Percentiles rank a stretch among this genome's conserved stretches.
Conservation (phyloP, 345 rosid genomes). For the Psidium friedrichsthalianum region DNA sequence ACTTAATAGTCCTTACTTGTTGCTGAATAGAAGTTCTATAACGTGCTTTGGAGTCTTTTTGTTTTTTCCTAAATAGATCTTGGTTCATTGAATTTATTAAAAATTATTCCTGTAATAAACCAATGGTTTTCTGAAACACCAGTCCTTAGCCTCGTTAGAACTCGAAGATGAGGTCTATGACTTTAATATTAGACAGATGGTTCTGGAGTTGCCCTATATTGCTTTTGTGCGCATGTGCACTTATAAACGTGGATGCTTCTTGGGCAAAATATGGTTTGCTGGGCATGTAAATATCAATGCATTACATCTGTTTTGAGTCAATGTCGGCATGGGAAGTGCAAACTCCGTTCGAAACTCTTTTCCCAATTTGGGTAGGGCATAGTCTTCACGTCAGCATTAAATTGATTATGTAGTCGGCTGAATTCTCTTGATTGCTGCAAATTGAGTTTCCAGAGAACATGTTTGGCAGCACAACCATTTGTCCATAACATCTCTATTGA, state of each 20-base stretch:
- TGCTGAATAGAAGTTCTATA: background rate
- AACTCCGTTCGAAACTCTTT: background rate
- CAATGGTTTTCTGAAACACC: background rate
- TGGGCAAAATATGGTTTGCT: background rate
- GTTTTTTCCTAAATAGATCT: background rate
- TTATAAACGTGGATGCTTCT: background rate
- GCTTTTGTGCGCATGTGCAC: background rate
- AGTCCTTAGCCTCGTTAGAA: background rate
- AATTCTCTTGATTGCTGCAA: no score
- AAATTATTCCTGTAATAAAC: background rate
- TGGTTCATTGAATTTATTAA: background rate
- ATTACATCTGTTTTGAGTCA: background rate
- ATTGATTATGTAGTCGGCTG: background rate
- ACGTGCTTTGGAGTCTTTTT: background rate
- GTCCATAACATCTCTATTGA: rapidly evolving
- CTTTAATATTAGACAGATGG: background rate
- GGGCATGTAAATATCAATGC: background rate
- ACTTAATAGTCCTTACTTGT: background rate
- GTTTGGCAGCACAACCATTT: background rate
- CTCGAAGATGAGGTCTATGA: background rate
- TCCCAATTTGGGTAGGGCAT: background rate
- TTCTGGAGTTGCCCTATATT: background rate
- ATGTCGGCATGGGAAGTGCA: background rate
- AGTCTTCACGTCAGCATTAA: background rate
- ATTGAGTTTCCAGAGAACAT: background rate